Percentiles rank a stretch among this genome's conserved stretches.
phyloP scores from a whole-genome alignment of 305 asterid genomes.

The Ilex paraguariensis region DNA sequence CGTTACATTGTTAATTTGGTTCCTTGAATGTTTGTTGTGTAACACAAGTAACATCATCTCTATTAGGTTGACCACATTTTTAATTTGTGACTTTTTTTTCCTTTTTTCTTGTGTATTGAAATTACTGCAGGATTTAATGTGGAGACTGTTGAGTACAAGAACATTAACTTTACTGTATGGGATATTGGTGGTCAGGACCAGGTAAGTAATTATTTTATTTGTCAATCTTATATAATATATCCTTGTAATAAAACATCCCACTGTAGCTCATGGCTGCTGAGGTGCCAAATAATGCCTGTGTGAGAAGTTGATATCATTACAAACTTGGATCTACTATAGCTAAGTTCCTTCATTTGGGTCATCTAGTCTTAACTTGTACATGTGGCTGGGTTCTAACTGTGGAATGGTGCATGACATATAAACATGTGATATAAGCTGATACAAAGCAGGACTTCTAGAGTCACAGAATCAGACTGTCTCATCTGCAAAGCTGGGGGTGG shows the following conservation, averaged over 20 bases:
- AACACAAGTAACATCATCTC: neutral
- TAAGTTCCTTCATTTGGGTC: no score
- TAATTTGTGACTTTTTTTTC: no score
- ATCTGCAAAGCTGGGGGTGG: neutral
- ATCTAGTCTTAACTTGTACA: neutral
- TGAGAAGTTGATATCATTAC: neutral
- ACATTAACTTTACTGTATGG: conserved; percentile 20
- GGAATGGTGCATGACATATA: no score
- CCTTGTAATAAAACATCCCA: neutral
- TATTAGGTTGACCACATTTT: neutral
- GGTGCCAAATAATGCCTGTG: no score
- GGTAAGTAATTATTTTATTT: conserved; percentile 5
- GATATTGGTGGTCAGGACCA: conserved; percentile 21
- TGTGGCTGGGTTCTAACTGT: no score
- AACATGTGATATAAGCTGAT: no score
- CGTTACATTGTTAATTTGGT: neutral
- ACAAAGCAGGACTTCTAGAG: no score
- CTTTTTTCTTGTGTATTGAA: no score
- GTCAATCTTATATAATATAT: neutral
- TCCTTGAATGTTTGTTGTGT: neutral
- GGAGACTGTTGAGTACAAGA: conserved; percentile 21
- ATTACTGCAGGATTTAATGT: conserved; percentile 11
- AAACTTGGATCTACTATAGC: no score
- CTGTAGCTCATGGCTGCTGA: neutral
- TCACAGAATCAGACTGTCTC: neutral